These are phyloP conservation scores for Cadophora luteo-olivacea DNA, from an alignment of 2,329 filamentous ascomycete species.

Conservation along the genomic window DNA sequence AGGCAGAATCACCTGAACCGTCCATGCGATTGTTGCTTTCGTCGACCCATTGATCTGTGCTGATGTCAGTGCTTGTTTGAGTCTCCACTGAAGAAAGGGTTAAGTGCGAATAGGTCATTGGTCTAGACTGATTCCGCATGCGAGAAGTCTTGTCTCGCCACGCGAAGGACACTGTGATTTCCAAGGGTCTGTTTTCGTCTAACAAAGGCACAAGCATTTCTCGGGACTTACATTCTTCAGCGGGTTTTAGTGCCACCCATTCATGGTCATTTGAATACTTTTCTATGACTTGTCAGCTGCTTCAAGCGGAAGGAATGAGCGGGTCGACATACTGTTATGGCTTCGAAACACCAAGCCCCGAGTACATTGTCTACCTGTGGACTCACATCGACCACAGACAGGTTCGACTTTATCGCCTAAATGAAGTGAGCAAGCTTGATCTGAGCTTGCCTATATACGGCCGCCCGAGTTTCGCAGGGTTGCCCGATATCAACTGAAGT, in stretches of 20 bases:
- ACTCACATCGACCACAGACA: constrained; percentile 34
- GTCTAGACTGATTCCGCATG: neutral
- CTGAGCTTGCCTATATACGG: neutral
- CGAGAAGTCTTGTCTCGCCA: neutral
- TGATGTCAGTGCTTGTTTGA: neutral
- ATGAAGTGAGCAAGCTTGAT: neutral
- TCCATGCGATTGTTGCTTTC: neutral
- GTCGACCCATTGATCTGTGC: neutral
- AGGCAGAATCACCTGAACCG: constrained; percentile 6
- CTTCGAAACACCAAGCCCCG: constrained; percentile 31
- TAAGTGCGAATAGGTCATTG: neutral
- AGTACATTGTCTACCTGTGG: constrained; percentile 28
- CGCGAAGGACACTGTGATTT: neutral
- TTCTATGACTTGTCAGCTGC: constrained; percentile 17
- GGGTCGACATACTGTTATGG: constrained; percentile 29
- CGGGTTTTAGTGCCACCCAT: neutral
- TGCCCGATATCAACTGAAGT: neutral
- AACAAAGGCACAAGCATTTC: too few relatives aligned
- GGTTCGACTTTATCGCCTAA: constrained; percentile 35
- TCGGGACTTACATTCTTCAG: neutral
- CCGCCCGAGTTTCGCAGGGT: too few relatives aligned
- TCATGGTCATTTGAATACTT: constrained; percentile 28
- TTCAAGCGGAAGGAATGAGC: neutral
- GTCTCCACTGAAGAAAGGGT: neutral
- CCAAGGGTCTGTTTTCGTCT: neutral